Conservation (phyloP, 78 protist genomes). For the Bodo saltans region DNA sequence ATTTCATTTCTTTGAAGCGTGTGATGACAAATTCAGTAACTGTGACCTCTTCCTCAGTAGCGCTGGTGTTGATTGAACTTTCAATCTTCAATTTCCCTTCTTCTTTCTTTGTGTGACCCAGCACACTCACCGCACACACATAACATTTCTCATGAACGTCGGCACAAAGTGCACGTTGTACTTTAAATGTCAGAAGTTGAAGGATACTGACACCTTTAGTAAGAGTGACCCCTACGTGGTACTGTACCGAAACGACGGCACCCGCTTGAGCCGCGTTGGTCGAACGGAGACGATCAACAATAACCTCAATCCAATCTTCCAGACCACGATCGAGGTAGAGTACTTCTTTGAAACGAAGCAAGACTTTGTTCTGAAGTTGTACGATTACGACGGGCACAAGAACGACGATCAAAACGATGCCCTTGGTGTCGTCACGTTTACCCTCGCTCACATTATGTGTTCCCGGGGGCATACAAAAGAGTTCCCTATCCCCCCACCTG, state of each 20-base stretch:
- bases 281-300: slow-evolving; percentile 19
- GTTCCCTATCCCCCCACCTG: not conserved
- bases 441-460: slow-evolving; percentile 38
- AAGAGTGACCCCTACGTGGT: not conserved
- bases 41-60: too few relatives aligned
- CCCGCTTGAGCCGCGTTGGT: slow-evolving; percentile 2
- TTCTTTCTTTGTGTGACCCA: too few relatives aligned
- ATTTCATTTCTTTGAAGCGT: too few relatives aligned
- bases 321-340: slow-evolving; percentile 29
- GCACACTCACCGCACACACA: too few relatives aligned
- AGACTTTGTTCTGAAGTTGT: slow-evolving; percentile 20
- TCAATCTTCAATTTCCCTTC: too few relatives aligned
- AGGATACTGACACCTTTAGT: not conserved
- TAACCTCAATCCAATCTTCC: slow-evolving; percentile 27
- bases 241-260: not conserved
- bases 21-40: too few relatives aligned
- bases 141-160: not conserved
- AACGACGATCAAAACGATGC: slow-evolving; percentile 27
- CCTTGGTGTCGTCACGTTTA: slow-evolving; percentile 17
- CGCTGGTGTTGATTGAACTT: too few relatives aligned
- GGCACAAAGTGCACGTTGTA: not conserved
- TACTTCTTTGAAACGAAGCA: slow-evolving; percentile 56
- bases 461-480: not conserved
- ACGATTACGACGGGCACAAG: slow-evolving; percentile 40
- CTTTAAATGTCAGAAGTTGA: not conserved